phyloP scores from a whole-genome alignment of 345 rosid species.

The Pseudoturritis turrita region DNA sequence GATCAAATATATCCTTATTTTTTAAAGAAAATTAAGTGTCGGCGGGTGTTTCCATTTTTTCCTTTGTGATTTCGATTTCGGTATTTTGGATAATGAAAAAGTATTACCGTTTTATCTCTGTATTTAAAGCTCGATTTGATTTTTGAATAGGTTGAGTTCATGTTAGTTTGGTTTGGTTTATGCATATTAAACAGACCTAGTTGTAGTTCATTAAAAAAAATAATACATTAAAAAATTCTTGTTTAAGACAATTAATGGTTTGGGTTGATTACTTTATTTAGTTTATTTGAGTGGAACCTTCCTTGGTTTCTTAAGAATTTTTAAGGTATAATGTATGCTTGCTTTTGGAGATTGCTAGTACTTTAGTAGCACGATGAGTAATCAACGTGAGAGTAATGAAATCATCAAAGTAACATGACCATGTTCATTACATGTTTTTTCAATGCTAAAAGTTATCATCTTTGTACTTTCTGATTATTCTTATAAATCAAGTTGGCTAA shows the following conservation, averaged over 20 bases:
- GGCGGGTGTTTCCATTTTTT: too few relatives aligned
- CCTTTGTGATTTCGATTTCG: background rate
- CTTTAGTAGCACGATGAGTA: constrained; percentile 34
- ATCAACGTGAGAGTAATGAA: constrained; percentile 27
- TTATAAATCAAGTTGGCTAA: constrained; percentile 27
- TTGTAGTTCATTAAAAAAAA: background rate
- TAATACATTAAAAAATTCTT: background rate
- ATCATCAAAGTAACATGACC: constrained; percentile 35
- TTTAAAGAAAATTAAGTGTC: too few relatives aligned
- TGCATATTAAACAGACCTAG: background rate
- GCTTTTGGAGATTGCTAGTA: constrained; percentile 28
- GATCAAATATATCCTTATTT: too few relatives aligned
- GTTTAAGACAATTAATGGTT: background rate
- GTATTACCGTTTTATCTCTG: background rate
- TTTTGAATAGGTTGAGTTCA: background rate
- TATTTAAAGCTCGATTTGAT: background rate
- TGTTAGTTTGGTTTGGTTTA: background rate
- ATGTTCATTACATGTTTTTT: constrained; percentile 25
- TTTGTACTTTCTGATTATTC: constrained; percentile 23
- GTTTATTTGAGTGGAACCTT: constrained; percentile 28
- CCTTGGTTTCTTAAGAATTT: constrained; percentile 8
- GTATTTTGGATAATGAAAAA: background rate
- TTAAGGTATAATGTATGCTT: constrained; percentile 2
- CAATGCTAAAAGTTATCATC: constrained; percentile 18
- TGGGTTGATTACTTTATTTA: constrained; percentile 20